Conservation (phyloP, 495 filamentous ascomycete genomes). For the Xylona heveae region DNA sequence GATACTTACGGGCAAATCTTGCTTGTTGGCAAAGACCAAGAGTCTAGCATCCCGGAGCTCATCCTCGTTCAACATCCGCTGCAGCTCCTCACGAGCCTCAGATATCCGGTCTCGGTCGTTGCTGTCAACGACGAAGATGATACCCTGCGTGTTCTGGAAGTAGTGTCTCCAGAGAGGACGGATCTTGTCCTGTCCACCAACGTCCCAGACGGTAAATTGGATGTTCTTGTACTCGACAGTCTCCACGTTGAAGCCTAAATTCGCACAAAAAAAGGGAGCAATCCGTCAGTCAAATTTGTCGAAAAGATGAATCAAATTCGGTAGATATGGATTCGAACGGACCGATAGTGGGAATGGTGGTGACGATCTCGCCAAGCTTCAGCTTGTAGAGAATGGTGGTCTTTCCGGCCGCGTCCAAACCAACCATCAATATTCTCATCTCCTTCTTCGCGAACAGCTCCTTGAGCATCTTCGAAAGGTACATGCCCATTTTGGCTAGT, state of each 20-base stretch:
- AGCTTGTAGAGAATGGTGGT: conserved; percentile 99
- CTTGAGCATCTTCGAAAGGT: conserved; percentile 83
- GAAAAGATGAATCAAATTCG: conserved; percentile 3
- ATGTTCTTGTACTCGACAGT: conserved; percentile 99
- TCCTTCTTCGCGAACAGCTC: conserved; percentile 97
- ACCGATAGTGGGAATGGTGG: conserved; percentile 99
- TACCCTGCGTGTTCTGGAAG: conserved; percentile 99
- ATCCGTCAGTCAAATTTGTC: conserved; percentile 14
- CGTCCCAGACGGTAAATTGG: conserved; percentile 99
- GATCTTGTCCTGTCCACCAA: conserved; percentile 99
- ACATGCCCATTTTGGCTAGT: conserved; percentile 75
- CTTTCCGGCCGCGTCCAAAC: conserved; percentile 97
- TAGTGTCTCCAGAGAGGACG: conserved; percentile 99
- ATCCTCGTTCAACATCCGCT: conserved; percentile 99
- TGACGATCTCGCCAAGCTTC: conserved; percentile 99
- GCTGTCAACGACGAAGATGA: conserved; percentile 99
- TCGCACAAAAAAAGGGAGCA: conserved; percentile 5
- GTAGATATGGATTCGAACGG: conserved; percentile 22
- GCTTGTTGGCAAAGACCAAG: conserved; percentile 99
- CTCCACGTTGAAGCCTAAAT: conserved; percentile 94
- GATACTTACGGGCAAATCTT: conserved; percentile 84
- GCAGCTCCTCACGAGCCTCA: conserved; percentile 96
- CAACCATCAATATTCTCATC: conserved; percentile 99
- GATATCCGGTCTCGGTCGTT: conserved; percentile 96
- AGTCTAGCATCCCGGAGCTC: conserved; percentile 94